Conservation (phyloP, 768 basidiomycete genomes). For the Russula virescens region DNA sequence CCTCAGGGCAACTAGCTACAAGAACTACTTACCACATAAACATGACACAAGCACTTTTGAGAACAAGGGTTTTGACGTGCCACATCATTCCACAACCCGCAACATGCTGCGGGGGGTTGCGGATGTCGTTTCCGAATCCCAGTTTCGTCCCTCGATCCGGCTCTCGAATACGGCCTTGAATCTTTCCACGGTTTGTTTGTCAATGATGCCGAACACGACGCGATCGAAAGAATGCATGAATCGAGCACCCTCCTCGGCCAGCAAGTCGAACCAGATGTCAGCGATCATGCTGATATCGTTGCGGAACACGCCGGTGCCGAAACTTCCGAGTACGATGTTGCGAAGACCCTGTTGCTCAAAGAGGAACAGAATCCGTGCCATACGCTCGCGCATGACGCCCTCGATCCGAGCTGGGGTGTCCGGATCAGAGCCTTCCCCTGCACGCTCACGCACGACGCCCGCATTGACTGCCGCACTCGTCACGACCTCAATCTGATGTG, state of each 20-base stretch:
- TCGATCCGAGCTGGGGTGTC: slow-evolving; percentile 37
- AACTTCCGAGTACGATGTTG: slow-evolving; percentile 64
- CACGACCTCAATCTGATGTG: slow-evolving; percentile 57
- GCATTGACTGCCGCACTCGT: slow-evolving; percentile 77
- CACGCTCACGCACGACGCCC: slow-evolving; percentile 36
- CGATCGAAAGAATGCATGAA: slow-evolving; percentile 55
- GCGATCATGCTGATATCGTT: slow-evolving; percentile 58
- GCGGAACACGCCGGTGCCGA: slow-evolving; percentile 73
- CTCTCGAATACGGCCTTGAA: slow-evolving; percentile 37
- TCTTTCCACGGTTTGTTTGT: slow-evolving; percentile 40
- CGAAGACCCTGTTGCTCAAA: slow-evolving; percentile 57
- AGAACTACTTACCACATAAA: neutral
- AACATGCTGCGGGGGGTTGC: slow-evolving; percentile 1
- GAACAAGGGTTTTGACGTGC: slow-evolving; percentile 53
- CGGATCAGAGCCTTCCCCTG: neutral
- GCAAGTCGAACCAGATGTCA: slow-evolving; percentile 56
- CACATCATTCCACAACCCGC: slow-evolving; percentile 28
- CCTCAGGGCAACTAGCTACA: neutral
- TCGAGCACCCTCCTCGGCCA: slow-evolving; percentile 44
- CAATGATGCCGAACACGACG: slow-evolving; percentile 64
- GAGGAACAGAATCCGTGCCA: slow-evolving; percentile 59
- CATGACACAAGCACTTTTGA: neutral
- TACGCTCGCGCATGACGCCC: slow-evolving; percentile 58
- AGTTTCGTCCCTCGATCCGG: slow-evolving; percentile 6
- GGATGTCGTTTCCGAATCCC: neutral